A percentile compares a stretch with the other conserved stretches of the same genome.
phyloP scores from a whole-genome alignment of 306 rosid species.

The Echinosophora koreensis region DNA sequence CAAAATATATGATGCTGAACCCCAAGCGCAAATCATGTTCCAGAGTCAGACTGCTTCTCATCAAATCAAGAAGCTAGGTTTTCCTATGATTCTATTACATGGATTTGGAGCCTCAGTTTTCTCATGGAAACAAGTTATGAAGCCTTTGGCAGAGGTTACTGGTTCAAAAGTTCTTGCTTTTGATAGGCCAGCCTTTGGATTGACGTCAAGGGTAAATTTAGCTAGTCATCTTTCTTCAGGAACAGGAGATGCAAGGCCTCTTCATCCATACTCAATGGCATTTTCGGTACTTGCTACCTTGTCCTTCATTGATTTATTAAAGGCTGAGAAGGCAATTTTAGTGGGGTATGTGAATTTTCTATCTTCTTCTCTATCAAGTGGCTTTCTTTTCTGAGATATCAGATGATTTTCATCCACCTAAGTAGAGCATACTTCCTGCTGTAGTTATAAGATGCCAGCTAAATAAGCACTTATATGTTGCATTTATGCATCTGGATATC shows the following conservation, averaged over 20 bases:
- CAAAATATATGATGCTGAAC: constrained; percentile 70
- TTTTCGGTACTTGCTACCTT: constrained; percentile 91
- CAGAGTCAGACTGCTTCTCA: constrained; percentile 53
- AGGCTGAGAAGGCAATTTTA: constrained; percentile 79
- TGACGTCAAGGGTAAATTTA: constrained; percentile 74
- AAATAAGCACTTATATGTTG: constrained; percentile 17
- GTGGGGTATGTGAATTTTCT: constrained; percentile 72
- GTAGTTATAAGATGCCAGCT: constrained; percentile 3
- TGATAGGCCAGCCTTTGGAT: constrained; percentile 98
- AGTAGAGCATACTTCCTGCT: not conserved
- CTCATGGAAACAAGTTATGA: constrained; percentile 86
- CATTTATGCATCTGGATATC: constrained; percentile 16
- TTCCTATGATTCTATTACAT: constrained; percentile 84
- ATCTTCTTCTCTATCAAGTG: constrained; percentile 25
- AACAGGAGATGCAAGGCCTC: constrained; percentile 55
- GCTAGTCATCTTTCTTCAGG: constrained; percentile 51
- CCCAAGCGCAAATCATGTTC: constrained; percentile 45
- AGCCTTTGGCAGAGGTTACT: constrained; percentile 72
- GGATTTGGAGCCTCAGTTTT: constrained; percentile 95
- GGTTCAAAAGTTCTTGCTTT: constrained; percentile 91
- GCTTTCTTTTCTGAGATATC: constrained; percentile 29
- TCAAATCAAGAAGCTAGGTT: constrained; percentile 54
- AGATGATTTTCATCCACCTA: constrained; percentile 10
- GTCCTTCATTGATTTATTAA: constrained; percentile 68
- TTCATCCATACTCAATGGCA: constrained; percentile 84